Evolutionary conservation across 352 stramenopile species (phyloP).

Genomic region (Albugo candida): DNA sequence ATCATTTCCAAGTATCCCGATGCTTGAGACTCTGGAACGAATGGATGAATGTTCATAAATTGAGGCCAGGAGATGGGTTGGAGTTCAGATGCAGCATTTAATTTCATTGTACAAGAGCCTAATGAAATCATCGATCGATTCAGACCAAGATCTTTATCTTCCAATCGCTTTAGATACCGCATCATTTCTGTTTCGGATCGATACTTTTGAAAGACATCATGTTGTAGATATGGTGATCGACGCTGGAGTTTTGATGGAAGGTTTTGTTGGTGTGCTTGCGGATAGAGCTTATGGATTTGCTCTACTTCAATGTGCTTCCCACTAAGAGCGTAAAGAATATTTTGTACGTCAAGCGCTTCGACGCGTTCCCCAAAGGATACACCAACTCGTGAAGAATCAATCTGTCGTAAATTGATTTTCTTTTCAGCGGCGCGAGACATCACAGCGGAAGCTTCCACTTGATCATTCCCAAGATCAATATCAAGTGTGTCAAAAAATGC

Average conservation of each 20-base stretch:
- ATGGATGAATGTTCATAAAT: conserved; percentile 97
- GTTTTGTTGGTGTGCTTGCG: conserved; percentile 31
- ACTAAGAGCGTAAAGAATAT: conserved; percentile 72
- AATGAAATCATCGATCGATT: conserved; percentile 99
- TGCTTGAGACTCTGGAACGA: conserved; percentile 88
- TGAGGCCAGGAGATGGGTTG: conserved; percentile 93
- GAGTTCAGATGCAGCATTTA: conserved; percentile 96
- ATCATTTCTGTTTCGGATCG: conserved; percentile 91
- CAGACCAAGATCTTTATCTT: conserved; percentile 97
- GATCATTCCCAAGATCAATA: conserved; percentile 72
- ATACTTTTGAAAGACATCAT: conserved; percentile 95
- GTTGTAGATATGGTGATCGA: conserved; percentile 74
- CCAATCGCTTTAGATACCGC: conserved; percentile 95
- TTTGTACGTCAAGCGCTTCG: conserved; percentile 75
- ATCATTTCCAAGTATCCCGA: conserved; percentile 96
- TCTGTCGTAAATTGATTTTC: conserved; percentile 77
- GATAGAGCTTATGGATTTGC: conserved; percentile 11
- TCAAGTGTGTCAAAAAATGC: conserved; percentile 97
- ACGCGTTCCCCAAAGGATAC: conserved; percentile 95
- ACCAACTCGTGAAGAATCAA: conserved; percentile 76
- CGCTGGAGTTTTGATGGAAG: conserved; percentile 41
- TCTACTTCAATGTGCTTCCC: conserved; percentile 21
- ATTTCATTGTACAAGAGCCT: conserved; percentile 99
- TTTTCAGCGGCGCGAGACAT: conserved; percentile 31
- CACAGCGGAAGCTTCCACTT: conserved; percentile 59